phyloP scores from a whole-genome alignment of 192 early-diverging fungal species.

The Backusella australiensis region DNA sequence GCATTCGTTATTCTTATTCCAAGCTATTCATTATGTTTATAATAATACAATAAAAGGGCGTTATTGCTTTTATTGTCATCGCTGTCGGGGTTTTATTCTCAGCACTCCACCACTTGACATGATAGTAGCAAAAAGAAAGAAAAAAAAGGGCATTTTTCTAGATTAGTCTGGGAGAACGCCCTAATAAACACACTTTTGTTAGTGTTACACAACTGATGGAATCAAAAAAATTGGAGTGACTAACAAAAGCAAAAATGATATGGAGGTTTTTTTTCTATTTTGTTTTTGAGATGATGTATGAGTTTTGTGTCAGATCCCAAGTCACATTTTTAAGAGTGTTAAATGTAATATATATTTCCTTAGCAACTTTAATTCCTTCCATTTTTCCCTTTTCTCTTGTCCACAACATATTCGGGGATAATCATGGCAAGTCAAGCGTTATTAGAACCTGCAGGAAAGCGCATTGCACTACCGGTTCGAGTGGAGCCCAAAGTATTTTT shows the following conservation, averaged over 20 bases:
- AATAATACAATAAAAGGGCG: too few relatives aligned
- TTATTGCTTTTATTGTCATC: background rate
- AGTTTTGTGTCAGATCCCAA: background rate
- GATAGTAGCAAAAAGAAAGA: too few relatives aligned
- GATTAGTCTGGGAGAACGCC: too few relatives aligned
- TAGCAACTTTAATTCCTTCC: background rate
- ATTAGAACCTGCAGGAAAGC: conserved; percentile 39
- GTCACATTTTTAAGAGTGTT: background rate
- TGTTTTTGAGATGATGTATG: background rate
- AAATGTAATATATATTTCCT: background rate
- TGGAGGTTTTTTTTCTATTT: background rate
- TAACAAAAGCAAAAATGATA: too few relatives aligned
- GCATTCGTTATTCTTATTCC: too few relatives aligned
- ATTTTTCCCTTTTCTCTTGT: background rate
- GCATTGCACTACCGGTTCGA: conserved; percentile 70
- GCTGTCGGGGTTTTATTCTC: background rate
- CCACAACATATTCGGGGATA: too few relatives aligned
- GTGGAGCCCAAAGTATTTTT: conserved; percentile 92
- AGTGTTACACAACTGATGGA: too few relatives aligned
- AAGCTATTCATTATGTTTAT: background rate
- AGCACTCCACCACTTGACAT: background rate
- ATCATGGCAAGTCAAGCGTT: conserved; percentile 6
- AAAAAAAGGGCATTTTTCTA: too few relatives aligned
- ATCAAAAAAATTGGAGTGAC: too few relatives aligned
- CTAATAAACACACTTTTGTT: too few relatives aligned